These are phyloP conservation scores for Aquanectria penicillioides DNA, from an alignment of 2,329 filamentous ascomycete species.

Conservation along the genomic window DNA sequence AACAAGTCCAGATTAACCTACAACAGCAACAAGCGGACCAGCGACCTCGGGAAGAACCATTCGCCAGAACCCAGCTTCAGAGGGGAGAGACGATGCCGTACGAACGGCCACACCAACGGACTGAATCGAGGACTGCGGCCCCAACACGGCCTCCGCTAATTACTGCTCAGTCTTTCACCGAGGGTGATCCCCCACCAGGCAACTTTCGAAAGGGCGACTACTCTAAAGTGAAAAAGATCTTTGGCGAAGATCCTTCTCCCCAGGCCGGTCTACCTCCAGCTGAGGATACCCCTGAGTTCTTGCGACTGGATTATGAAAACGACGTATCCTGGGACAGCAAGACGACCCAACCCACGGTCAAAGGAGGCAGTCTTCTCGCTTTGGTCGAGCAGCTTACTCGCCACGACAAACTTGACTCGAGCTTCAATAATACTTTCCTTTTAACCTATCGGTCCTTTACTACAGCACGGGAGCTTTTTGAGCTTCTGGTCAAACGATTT, in stretches of 20 bases:
- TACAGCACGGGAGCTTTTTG: slow-evolving; percentile 87
- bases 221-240: slow-evolving; percentile 73
- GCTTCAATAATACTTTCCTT: slow-evolving; percentile 97
- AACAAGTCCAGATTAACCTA: slow-evolving; percentile 73
- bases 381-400: slow-evolving; percentile 95
- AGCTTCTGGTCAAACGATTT: slow-evolving; percentile 91
- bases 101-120: slow-evolving; percentile 64
- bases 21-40: slow-evolving; percentile 54
- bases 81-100: slow-evolving; percentile 68
- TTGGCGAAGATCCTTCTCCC: slow-evolving; percentile 71
- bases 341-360: slow-evolving; percentile 77
- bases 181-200: slow-evolving; percentile 63
- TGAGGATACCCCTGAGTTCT: slow-evolving; percentile 85
- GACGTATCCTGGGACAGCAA: slow-evolving; percentile 93
- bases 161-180: slow-evolving; percentile 71
- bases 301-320: slow-evolving; percentile 86
- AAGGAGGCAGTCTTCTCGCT: slow-evolving; percentile 88
- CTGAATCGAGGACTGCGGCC: slow-evolving; percentile 61
- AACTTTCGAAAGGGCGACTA: slow-evolving; percentile 68
- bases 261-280: slow-evolving; percentile 58
- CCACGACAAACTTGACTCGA: slow-evolving; percentile 94
- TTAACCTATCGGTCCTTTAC: slow-evolving; percentile 97
- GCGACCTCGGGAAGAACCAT: slow-evolving; percentile 56
- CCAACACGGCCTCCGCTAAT: slow-evolving; percentile 58
- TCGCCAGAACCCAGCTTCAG: slow-evolving; percentile 62